phyloP scores from a whole-genome alignment of 1,284 basidiomycete genomes.

The Sporisorium graminicola region DNA sequence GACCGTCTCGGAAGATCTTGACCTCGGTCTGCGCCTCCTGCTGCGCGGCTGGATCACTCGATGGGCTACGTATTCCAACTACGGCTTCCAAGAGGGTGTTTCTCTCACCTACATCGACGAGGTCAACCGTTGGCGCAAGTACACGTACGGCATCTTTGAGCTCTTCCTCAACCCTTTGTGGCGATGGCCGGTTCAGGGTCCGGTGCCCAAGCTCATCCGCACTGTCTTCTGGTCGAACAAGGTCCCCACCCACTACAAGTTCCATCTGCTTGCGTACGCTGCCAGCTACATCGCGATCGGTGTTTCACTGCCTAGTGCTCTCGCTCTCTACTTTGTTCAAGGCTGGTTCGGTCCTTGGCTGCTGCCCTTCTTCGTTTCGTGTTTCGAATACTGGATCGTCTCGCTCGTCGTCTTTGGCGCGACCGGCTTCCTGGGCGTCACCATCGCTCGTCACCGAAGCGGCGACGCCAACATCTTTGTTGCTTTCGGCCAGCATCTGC shows the following conservation, averaged over 20 bases:
- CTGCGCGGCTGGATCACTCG: conserved; percentile 77
- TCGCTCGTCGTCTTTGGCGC: conserved; percentile 82
- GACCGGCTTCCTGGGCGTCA: conserved; percentile 79
- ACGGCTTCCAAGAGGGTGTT: conserved; percentile 88
- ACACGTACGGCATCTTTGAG: conserved; percentile 78
- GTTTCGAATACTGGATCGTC: conserved; percentile 81
- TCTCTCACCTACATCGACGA: conserved; percentile 81
- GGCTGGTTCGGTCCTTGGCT: conserved; percentile 78
- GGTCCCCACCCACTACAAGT: conserved; percentile 78
- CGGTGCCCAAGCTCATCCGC: conserved; percentile 81
- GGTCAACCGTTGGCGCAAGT: conserved; percentile 87
- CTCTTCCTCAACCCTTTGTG: conserved; percentile 62
- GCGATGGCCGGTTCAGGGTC: conserved; percentile 79
- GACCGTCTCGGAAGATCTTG: conserved; percentile 86
- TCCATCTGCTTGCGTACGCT: conserved; percentile 79
- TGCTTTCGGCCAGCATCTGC: conserved; percentile 77
- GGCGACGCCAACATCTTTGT: conserved; percentile 76
- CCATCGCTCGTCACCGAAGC: conserved; percentile 82
- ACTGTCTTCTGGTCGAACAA: conserved; percentile 76
- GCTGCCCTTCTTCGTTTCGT: conserved; percentile 74
- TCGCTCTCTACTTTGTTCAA: conserved; percentile 81
- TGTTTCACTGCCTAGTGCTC: conserved; percentile 76
- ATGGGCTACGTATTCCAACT: conserved; percentile 85
- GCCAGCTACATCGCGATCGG: conserved; percentile 83
- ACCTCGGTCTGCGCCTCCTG: conserved; percentile 76